A percentile compares a stretch with the other conserved stretches of the same genome.
Evolutionary conservation across 331 rosid genomes (phyloP).

Genomic region (Quercus tomentella): DNA sequence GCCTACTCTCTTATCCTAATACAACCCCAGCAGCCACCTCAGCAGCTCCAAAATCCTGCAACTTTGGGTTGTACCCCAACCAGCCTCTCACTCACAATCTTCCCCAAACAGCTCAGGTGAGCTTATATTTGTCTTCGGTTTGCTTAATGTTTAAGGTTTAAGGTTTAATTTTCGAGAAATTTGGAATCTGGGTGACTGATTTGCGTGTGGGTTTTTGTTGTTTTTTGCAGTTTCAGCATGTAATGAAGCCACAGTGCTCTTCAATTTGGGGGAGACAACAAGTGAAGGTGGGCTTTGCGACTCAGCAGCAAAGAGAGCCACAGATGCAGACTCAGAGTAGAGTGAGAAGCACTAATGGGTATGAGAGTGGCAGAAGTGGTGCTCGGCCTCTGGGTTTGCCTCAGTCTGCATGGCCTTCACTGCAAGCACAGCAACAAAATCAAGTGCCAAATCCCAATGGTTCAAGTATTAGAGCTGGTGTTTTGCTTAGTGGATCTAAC

Average conservation of each 20-base stretch:
- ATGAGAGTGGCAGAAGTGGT: constrained; percentile 26
- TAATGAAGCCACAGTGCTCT: constrained; percentile 33
- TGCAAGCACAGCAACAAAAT: constrained; percentile 37
- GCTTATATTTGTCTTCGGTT: neutral
- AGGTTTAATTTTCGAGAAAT: neutral
- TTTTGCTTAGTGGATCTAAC: constrained; percentile 31
- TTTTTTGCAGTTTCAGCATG: constrained; percentile 34
- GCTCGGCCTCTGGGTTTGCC: constrained; percentile 20
- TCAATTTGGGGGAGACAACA: constrained; percentile 35
- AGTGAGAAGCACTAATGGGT: constrained; percentile 17
- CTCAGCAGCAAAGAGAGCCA: constrained; percentile 29
- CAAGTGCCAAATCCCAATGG: constrained; percentile 21
- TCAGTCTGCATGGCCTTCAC: constrained; percentile 50
- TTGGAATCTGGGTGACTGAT: neutral
- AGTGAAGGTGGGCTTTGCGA: constrained; percentile 32
- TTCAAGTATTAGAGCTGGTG: constrained; percentile 21
- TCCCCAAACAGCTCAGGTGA: constrained; percentile 30
- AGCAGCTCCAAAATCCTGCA: neutral
- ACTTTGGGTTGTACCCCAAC: constrained; percentile 16
- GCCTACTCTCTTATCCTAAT: constrained; percentile 18
- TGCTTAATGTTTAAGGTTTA: neutral
- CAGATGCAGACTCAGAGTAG: constrained; percentile 35
- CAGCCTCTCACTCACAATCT: constrained; percentile 22
- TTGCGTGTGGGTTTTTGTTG: neutral
- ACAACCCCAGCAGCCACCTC: neutral